Percentiles rank a stretch among this genome's conserved stretches.
phyloP scores from a whole-genome alignment of 306 rosid species.

The Citrullus mucosospermus region DNA sequence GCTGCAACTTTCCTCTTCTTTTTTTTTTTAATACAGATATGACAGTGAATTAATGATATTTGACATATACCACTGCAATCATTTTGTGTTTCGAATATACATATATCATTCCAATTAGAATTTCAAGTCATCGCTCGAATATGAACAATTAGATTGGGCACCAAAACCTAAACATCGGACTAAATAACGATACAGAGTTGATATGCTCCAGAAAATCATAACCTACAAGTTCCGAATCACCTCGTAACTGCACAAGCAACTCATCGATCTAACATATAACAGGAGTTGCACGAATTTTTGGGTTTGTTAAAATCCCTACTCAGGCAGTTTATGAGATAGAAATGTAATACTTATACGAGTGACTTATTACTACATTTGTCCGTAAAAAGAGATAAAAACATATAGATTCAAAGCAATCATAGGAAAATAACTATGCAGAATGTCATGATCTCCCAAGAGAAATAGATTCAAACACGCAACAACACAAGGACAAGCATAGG shows the following conservation, averaged over 20 bases:
- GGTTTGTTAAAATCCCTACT: neutral
- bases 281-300: neutral
- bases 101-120: neutral
- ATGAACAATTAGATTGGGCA: neutral
- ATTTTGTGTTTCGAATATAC: neutral
- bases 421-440: neutral
- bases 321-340: neutral
- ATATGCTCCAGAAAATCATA: neutral
- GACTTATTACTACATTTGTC: neutral
- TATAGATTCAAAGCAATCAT: neutral
- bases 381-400: neutral
- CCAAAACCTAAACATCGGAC: neutral
- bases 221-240: neutral
- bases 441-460: neutral
- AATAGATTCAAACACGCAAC: neutral
- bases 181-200: neutral
- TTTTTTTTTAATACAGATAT: neutral
- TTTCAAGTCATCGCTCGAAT: neutral
- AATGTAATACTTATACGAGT: neutral
- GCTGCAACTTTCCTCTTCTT: neutral
- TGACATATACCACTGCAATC: neutral
- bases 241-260: neutral
- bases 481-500: neutral
- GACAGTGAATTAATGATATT: neutral
- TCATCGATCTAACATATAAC: neutral